Base-by-base conservation (phyloP, 495 filamentous ascomycete genomes). In the Trichoderma orchidacearum region DNA sequence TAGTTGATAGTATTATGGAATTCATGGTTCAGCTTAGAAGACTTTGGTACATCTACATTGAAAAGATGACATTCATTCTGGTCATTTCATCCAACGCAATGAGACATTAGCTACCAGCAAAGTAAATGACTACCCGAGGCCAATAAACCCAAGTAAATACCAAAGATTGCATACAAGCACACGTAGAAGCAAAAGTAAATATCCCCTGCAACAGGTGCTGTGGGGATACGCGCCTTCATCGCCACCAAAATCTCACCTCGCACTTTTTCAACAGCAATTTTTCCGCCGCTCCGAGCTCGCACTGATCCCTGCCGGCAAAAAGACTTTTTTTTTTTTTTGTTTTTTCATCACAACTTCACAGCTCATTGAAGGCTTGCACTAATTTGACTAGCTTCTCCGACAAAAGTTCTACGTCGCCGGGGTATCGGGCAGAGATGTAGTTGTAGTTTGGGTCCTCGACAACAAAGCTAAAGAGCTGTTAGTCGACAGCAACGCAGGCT, bases 361-460 rank as follows among this genome's bases (percentile, higher is more conserved):
- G 13, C 21, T 17, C 6, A 25, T 53, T 28, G 31, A 31, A 68
- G 62, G 32, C 66, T 67, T 66, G 60, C 29, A 79, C 71, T 51
- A 80, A 63, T 55, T 68, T 66, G 54, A 80, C 69, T 5, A 70
- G 66, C 58, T 71, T 68, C 38, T 78, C 66, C 11, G 75, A 71
- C 50, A 80, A 64, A 6, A 73, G 53, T 32, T 72, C 65, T 2
- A 72, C 76, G 59, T 80, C 77, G 8, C 64, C 68, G 11, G 76
- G 76, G 57, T 73, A 80, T 9, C 76, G 65, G 25, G 70, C 77
- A 54, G 72, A 78, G 56, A 81, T 61, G 57, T 80, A 81, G 52
- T 79, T 81, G 58, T 75, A 80, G 18, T 68, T 67, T 59, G 72
- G 64, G 50, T 81, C 78, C 54, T 75, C 70, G 1, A 75, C 72